phyloP scores from a whole-genome alignment of 2,329 filamentous ascomycete genomes.

The Ilyonectria destructans region DNA sequence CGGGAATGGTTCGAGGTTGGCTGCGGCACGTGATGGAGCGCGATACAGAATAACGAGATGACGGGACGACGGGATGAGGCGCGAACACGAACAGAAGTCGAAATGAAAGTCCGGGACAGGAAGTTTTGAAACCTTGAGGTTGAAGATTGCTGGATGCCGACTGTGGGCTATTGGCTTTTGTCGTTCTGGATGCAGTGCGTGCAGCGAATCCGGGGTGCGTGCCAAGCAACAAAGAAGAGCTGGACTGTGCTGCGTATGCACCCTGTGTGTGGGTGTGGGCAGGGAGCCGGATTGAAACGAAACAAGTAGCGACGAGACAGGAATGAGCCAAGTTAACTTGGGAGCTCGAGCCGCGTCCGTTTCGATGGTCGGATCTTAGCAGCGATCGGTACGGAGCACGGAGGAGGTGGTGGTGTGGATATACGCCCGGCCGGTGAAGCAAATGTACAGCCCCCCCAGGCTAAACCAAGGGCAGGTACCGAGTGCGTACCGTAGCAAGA shows the following conservation, averaged over 20 bases:
- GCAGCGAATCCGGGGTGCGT: not conserved
- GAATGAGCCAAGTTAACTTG: not conserved
- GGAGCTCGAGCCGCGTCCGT: not conserved
- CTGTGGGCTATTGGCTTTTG: not conserved
- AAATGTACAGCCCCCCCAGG: not conserved
- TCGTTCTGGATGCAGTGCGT: not conserved
- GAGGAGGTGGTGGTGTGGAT: not conserved
- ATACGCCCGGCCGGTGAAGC: not conserved
- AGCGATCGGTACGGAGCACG: not conserved
- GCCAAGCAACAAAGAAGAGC: not conserved
- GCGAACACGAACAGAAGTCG: not conserved
- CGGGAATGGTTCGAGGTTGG: slow-evolving; percentile 18
- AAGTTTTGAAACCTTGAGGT: not conserved
- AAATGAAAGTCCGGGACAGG: not conserved
- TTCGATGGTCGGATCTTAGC: not conserved
- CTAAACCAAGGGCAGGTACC: not conserved
- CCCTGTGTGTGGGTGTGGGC: not conserved
- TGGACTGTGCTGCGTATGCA: not conserved
- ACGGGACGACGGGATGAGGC: not conserved
- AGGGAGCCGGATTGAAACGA: not conserved
- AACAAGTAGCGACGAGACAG: not conserved
- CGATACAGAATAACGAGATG: not conserved
- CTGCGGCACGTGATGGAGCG: slow-evolving; percentile 22
- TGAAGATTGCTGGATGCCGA: not conserved
- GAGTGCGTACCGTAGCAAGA: not conserved